A percentile compares a stretch with the other conserved stretches of the same genome.
Evolutionary conservation across 441 rosid genomes (phyloP).

Genomic region (Omphalea diandra): DNA sequence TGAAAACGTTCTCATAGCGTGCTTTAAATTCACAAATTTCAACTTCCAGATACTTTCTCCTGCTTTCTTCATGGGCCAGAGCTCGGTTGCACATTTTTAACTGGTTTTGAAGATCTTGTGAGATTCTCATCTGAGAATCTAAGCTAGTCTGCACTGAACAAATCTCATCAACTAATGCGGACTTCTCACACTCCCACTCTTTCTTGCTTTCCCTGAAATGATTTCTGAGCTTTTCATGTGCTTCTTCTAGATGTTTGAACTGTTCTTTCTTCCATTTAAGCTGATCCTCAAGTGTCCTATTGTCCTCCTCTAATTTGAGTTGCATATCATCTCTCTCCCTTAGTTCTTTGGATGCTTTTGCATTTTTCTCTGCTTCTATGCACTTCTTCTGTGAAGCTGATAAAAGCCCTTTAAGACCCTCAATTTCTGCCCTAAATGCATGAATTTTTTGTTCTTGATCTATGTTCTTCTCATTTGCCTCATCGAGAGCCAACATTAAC

Average conservation of each 20-base stretch:
- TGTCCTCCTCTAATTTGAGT: conserved; percentile 54
- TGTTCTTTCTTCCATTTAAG: conserved; percentile 94
- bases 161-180: conserved; percentile 50
- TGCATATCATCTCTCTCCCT: conserved; percentile 55
- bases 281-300: conserved; percentile 49
- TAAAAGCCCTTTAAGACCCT: conserved; percentile 49
- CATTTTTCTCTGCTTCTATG: conserved; percentile 49
- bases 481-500: conserved; percentile 52
- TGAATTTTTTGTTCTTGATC: conserved; percentile 52
- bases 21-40: conserved; percentile 61
- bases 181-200: conserved; percentile 60
- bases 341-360: conserved; percentile 40
- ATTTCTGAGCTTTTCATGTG: conserved; percentile 50
- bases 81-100: conserved; percentile 63
- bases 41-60: conserved; percentile 68
- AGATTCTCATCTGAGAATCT: conserved; percentile 69
- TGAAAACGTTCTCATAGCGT: conserved; percentile 45
- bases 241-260: conserved; percentile 82
- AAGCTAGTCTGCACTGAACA: conserved; percentile 55
- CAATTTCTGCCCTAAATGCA: conserved; percentile 53
- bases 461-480: conserved; percentile 51
- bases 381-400: conserved; percentile 48
- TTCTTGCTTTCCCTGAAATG: conserved; percentile 45
- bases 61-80: conserved; percentile 77
- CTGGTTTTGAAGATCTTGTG: conserved; percentile 54